A percentile compares a stretch with the other conserved stretches of the same genome.
phyloP scores from a whole-genome alignment of 768 basidiomycete species.

The Thelephora ganbajun region DNA sequence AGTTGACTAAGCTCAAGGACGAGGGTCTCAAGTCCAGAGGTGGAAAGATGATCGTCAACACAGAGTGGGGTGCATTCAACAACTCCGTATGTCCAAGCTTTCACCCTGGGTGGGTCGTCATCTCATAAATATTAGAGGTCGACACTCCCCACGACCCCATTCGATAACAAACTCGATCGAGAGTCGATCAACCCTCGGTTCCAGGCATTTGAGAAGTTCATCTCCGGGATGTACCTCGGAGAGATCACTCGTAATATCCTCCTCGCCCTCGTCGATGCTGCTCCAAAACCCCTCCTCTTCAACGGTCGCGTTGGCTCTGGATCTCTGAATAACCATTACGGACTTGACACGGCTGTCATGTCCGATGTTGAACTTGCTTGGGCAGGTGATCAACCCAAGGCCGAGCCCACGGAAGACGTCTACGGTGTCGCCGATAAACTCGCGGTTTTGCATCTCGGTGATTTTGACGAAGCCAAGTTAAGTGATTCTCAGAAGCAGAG shows the following conservation, averaged over 20 bases:
- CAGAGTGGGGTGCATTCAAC: slow-evolving; percentile 98
- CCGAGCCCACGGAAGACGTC: not conserved
- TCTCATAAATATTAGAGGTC: slow-evolving; percentile 36
- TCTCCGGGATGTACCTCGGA: slow-evolving; percentile 98
- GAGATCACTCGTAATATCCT: slow-evolving; percentile 84
- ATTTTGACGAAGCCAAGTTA: slow-evolving; percentile 3
- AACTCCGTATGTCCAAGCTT: slow-evolving; percentile 53
- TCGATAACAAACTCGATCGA: slow-evolving; percentile 86
- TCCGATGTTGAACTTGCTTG: slow-evolving; percentile 72
- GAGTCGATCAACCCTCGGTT: slow-evolving; percentile 85
- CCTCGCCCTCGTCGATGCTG: slow-evolving; percentile 66
- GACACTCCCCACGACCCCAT: slow-evolving; percentile 76
- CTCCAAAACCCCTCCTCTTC: slow-evolving; percentile 64
- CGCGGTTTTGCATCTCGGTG: slow-evolving; percentile 1
- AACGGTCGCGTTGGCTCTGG: slow-evolving; percentile 53
- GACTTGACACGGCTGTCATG: slow-evolving; percentile 88
- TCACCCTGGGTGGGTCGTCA: not conserved
- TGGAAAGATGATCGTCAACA: slow-evolving; percentile 88
- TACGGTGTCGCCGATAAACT: not conserved
- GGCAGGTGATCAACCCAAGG: slow-evolving; percentile 26
- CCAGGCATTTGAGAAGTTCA: slow-evolving; percentile 96
- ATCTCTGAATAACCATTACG: slow-evolving; percentile 79
- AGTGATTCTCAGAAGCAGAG: slow-evolving; percentile 6
- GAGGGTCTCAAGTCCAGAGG: slow-evolving; percentile 41
- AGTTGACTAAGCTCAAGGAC: slow-evolving; percentile 73